Conservation (phyloP, 345 rosid species). For the Lepidium aucheri region DNA sequence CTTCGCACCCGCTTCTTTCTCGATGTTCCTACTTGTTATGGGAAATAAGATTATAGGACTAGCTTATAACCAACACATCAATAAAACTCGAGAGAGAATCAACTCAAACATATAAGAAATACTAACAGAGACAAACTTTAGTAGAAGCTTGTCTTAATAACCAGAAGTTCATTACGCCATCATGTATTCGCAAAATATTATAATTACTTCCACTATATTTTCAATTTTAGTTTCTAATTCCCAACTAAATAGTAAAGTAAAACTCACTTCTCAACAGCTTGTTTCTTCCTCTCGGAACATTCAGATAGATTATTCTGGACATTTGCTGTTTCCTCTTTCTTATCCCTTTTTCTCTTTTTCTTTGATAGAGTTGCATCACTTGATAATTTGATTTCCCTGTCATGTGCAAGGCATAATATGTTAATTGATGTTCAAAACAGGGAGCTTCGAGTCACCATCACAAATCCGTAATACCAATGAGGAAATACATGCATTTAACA, state of each 20-base stretch:
- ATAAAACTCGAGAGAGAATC: not conserved
- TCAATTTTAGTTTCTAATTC: not conserved
- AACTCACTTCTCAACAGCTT: conserved; percentile 12
- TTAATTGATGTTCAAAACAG: not conserved
- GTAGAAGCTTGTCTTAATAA: not conserved
- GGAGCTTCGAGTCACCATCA: not conserved
- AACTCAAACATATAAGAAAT: not conserved
- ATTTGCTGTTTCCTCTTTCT: conserved; percentile 23
- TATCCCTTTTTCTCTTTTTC: conserved; percentile 30
- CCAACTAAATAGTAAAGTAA: not conserved
- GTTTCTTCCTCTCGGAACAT: conserved; percentile 4
- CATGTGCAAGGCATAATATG: not conserved
- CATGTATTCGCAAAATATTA: not conserved
- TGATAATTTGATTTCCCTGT: conserved; percentile 5
- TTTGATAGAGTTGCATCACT: not conserved
- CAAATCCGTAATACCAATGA: not conserved
- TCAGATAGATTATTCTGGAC: not conserved
- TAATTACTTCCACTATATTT: not conserved
- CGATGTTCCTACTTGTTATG: conserved; percentile 16
- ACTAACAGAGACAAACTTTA: not conserved
- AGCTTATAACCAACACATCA: not conserved
- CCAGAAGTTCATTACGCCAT: not conserved
- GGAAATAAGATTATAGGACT: not conserved
- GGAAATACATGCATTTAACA: not conserved
- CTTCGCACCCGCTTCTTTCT: conserved; percentile 10